Evolutionary conservation across 2,329 filamentous ascomycete species (phyloP), one percentile per base, ranked within the genome.

Genomic region (Paecilomyces formosus): DNA sequence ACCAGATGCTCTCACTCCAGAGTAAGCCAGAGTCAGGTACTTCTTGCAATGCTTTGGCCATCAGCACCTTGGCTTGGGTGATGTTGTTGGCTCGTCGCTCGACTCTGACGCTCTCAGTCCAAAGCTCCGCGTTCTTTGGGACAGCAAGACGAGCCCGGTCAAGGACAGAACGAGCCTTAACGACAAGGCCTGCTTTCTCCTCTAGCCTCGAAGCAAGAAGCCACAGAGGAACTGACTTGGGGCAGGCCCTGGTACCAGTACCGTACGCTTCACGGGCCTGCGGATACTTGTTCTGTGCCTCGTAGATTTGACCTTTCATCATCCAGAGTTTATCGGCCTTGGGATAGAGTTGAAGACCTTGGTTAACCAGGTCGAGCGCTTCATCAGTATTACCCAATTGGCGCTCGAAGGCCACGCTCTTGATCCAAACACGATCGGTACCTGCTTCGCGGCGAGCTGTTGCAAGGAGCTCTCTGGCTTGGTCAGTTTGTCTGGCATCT

Each of bases 261-360:
- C 85, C 85, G 74, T 94, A 97, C 0, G 93, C 92, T 72, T 97
- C 92, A 53, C 94, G 86, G 2, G 94, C 94, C 74, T 94, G 89
- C 0, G 88, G 87, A 13, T 88, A 78, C 76, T 91, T 92, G 66
- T 84, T 87, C 53, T 92, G 82, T 51, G 87, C 83, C 70, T 97
- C 89, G 79, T 99, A 99, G 62, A 97, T 94, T 71, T 99, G 94
- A 0, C 95, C 94, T 76, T 99, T 99, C 79, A 96, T 90, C 89
- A 97, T 97, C 88, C 93, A 97, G 24, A 99, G 82, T 76, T 97
- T 97, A 56, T 90, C 83, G 12, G 88, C 85, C 52, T 86, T 84
- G 0, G 94, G 93, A 78, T 96, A 99, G 9, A 90, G 82, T 64
- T 92, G 88, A 35, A 99, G 79, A 1, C 88, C 94, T 70, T 95